Evolutionary conservation across 2,329 filamentous ascomycete species (phyloP).

Genomic region (Gaeumannomyces sp.): DNA sequence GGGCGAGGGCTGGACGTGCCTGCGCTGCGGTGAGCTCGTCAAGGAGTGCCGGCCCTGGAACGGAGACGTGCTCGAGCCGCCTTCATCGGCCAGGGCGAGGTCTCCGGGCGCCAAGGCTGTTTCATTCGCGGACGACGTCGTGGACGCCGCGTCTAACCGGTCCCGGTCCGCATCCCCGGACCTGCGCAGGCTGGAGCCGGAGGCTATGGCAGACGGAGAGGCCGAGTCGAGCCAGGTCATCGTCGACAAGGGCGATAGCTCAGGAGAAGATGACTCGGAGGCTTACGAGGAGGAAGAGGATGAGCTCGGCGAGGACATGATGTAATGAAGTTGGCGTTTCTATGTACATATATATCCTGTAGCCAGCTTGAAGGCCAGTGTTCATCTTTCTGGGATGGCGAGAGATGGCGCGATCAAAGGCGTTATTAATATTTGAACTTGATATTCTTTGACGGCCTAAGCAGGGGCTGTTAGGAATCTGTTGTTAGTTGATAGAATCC

Average conservation of each 20-base stretch:
- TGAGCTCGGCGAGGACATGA: constrained; percentile 20
- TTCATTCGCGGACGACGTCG: constrained; percentile 53
- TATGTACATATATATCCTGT: neutral
- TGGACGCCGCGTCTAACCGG: constrained; percentile 21
- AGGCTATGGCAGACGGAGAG: constrained; percentile 6
- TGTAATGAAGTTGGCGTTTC: neutral
- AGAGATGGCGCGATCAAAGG: neutral
- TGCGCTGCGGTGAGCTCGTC: constrained; percentile 78
- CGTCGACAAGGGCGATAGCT: constrained; percentile 2
- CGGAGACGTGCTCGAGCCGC: constrained; percentile 72
- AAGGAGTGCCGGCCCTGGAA: constrained; percentile 87
- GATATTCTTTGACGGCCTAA: too few species aligned
- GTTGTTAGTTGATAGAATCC: too few species aligned
- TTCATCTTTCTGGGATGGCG: neutral
- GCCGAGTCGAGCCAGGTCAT: constrained; percentile 2
- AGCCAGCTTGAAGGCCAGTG: neutral
- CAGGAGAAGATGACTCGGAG: constrained; percentile 20
- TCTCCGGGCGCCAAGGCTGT: constrained; percentile 44
- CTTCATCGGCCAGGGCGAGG: constrained; percentile 13
- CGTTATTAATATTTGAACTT: too few species aligned
- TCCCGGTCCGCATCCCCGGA: constrained; percentile 5
- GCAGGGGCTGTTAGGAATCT: too few species aligned
- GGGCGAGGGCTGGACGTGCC: constrained; percentile 86
- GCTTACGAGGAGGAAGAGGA: constrained; percentile 26
- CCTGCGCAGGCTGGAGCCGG: constrained; percentile 11